These are phyloP conservation scores for Trichocladium uniseriatum DNA, from an alignment of 495 filamentous ascomycete species.

Conservation along the genomic window DNA sequence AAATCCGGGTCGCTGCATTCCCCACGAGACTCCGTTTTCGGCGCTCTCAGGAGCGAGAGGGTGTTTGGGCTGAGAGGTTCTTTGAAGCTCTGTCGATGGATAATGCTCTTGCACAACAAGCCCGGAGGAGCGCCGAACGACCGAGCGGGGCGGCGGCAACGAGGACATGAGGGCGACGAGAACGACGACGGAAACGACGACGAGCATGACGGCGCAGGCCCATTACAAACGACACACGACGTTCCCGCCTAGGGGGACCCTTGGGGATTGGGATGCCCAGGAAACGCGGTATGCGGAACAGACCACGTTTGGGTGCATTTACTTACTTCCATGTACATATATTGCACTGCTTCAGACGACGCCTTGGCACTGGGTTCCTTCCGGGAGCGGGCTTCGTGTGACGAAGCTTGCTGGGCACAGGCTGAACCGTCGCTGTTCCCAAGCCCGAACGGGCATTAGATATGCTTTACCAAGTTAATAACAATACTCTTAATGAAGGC, in stretches of 20 bases:
- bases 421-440: slow-evolving; percentile 9
- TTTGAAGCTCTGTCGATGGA: slow-evolving; percentile 13
- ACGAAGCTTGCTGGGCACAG: not conserved
- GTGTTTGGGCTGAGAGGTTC: slow-evolving; percentile 5
- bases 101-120: slow-evolving; percentile 6
- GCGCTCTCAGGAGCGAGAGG: slow-evolving; percentile 10
- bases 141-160: not conserved
- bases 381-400: slow-evolving; percentile 8
- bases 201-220: too few species aligned
- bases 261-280: not conserved
- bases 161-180: too few species aligned
- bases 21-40: slow-evolving; percentile 10
- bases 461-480: slow-evolving; percentile 11
- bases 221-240: too few species aligned
- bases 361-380: slow-evolving; percentile 14
- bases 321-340: slow-evolving; percentile 9
- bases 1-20: slow-evolving; percentile 6
- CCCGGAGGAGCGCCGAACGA: not conserved
- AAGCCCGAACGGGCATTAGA: slow-evolving; percentile 5
- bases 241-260: not conserved
- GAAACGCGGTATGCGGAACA: not conserved
- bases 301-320: slow-evolving; percentile 3
- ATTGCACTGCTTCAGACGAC: slow-evolving; percentile 4
- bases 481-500: slow-evolving; percentile 7
- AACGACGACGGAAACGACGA: not conserved